These are phyloP conservation scores for Lolium multiflorum DNA, from an alignment of 176 grass and related monocot species.

Conservation along the genomic window DNA sequence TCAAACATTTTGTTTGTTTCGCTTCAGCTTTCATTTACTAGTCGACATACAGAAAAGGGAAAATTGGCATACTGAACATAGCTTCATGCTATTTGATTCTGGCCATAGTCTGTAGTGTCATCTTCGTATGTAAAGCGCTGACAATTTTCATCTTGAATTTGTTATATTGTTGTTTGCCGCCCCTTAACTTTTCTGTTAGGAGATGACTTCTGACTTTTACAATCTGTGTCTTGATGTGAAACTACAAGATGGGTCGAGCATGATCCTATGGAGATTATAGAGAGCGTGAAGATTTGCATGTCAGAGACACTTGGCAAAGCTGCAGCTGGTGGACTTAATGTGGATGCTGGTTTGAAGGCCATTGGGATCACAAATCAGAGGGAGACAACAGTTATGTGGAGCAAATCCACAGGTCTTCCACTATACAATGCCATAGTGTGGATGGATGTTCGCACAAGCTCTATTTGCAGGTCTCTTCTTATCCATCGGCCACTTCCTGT, in stretches of 20 bases:
- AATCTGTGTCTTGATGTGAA: conserved; percentile 16
- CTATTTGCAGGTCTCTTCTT: conserved; percentile 70
- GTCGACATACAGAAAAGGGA: background rate
- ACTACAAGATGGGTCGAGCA: conserved; percentile 92
- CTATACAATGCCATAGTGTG: conserved; percentile 95
- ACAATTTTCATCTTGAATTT: background rate
- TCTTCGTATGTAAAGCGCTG: background rate
- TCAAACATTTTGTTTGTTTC: background rate
- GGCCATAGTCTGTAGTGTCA: background rate
- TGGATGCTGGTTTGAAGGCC: conserved; percentile 66
- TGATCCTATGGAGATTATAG: conserved; percentile 87
- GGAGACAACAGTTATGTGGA: conserved; percentile 93
- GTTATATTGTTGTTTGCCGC: background rate
- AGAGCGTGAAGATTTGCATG: conserved; percentile 80
- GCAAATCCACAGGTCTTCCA: conserved; percentile 85
- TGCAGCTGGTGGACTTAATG: conserved; percentile 53
- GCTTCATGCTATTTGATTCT: background rate
- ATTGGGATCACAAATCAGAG: conserved; percentile 96
- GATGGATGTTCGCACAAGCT: conserved; percentile 95
- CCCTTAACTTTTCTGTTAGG: background rate
- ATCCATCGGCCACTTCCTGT: background rate
- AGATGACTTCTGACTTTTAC: background rate
- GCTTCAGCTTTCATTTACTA: background rate
- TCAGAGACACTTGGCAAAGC: conserved; percentile 64
- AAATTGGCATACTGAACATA: background rate